These are phyloP conservation scores for Verticillium alfalfae DNA, from an alignment of 2,329 filamentous ascomycete genomes.

Conservation along the genomic window DNA sequence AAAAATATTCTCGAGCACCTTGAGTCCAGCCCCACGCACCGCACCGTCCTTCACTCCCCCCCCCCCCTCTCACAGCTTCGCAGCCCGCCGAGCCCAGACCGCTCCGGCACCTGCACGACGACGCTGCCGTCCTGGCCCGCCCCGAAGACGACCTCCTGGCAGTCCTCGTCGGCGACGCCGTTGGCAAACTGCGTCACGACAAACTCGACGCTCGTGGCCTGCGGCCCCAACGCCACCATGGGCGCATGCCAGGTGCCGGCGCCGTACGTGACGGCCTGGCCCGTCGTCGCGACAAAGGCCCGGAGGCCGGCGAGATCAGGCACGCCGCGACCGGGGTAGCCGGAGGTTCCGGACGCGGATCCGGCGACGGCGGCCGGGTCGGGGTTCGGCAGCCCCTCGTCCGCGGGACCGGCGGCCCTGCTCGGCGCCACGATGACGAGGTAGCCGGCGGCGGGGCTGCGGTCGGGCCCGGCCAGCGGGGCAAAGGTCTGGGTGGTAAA, in stretches of 20 bases:
- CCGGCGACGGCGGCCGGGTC: conserved; percentile 15
- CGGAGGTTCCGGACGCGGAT: background rate
- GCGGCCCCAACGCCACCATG: conserved; percentile 76
- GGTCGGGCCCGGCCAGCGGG: conserved; percentile 48
- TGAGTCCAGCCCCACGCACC: no score
- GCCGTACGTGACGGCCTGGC: conserved; percentile 86
- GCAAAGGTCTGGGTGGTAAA: conserved; percentile 93
- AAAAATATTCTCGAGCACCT: no score
- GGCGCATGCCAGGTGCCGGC: conserved; percentile 94
- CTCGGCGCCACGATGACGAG: conserved; percentile 87
- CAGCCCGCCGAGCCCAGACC: conserved; percentile 1
- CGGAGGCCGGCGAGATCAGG: conserved; percentile 67
- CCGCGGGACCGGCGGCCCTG: conserved; percentile 38
- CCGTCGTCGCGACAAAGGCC: conserved; percentile 73
- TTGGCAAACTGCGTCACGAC: conserved; percentile 87
- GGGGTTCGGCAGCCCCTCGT: conserved; percentile 28
- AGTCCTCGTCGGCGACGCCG: conserved; percentile 77
- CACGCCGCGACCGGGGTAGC: conserved; percentile 48
- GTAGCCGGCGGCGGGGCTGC: conserved; percentile 43
- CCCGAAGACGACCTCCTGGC: conserved; percentile 63
- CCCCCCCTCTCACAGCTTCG: conserved; percentile 5
- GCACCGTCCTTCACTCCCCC: no score
- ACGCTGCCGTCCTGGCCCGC: conserved; percentile 30
- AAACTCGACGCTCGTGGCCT: conserved; percentile 65
- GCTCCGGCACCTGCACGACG: conserved; percentile 24